Conservation (phyloP, 2,329 filamentous ascomycete genomes). For the Conoideocrella luteorostrata region DNA sequence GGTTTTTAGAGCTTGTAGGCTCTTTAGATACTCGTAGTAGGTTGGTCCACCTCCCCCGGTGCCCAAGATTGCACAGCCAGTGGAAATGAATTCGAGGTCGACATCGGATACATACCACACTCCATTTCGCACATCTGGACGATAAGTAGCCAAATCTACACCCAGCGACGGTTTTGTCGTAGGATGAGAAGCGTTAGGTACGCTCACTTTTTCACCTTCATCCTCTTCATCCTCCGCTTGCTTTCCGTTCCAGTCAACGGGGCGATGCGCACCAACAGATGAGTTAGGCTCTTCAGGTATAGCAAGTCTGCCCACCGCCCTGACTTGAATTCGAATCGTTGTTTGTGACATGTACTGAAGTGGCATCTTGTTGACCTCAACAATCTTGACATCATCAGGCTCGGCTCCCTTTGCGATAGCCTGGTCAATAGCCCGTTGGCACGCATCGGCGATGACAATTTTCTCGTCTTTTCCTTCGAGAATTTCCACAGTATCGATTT, state of each 20-base stretch:
- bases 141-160: constrained; percentile 24
- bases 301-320: constrained; percentile 26
- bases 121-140: constrained; percentile 23
- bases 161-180: constrained; percentile 24
- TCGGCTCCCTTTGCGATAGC: constrained; percentile 25
- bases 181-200: constrained; percentile 21
- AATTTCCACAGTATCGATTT: constrained; percentile 46
- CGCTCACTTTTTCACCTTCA: constrained; percentile 20
- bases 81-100: constrained; percentile 29
- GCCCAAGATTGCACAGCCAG: constrained; percentile 29
- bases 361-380: constrained; percentile 38
- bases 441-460: constrained; percentile 31
- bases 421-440: constrained; percentile 24
- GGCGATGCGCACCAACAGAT: constrained; percentile 11
- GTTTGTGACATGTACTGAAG: constrained; percentile 30
- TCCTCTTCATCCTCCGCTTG: constrained; percentile 14
- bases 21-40: constrained; percentile 38
- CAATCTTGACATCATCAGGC: constrained; percentile 32
- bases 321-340: constrained; percentile 27
- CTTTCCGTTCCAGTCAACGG: background rate
- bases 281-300: constrained; percentile 23
- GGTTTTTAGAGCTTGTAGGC: constrained; percentile 29
- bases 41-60: constrained; percentile 31
- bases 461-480: constrained; percentile 31
- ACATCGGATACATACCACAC: constrained; percentile 30